Conservation (phyloP, 106 monocot genomes). For the Acorus gramineus region DNA sequence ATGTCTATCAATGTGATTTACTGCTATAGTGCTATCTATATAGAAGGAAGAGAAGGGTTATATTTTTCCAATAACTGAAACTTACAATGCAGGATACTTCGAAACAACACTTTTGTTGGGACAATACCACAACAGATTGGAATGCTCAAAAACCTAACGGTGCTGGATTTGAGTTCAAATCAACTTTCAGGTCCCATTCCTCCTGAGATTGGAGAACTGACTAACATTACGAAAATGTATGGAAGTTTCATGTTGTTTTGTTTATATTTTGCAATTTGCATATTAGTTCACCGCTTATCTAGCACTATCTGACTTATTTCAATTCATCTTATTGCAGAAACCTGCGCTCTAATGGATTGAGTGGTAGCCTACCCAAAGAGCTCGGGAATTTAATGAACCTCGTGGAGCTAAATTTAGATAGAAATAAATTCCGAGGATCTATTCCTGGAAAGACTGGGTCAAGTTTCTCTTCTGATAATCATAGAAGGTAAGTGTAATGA, state of each 20-base stretch:
- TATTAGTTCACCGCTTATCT: not conserved
- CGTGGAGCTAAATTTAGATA: constrained; percentile 62
- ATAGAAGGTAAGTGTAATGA: constrained; percentile 21
- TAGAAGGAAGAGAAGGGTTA: too few species aligned
- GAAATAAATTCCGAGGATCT: constrained; percentile 57
- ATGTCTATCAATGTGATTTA: too few species aligned
- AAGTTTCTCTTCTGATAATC: constrained; percentile 7
- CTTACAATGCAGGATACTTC: constrained; percentile 37
- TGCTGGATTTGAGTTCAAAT: constrained; percentile 22
- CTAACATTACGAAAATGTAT: constrained; percentile 53
- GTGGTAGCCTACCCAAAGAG: constrained; percentile 50
- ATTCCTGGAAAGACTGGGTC: constrained; percentile 34
- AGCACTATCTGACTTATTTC: not conserved
- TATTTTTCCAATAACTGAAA: not conserved
- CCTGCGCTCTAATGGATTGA: constrained; percentile 71
- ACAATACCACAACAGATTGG: constrained; percentile 73
- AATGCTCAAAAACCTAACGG: constrained; percentile 23
- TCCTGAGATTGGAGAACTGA: constrained; percentile 14
- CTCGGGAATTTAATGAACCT: constrained; percentile 57
- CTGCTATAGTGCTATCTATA: too few species aligned
- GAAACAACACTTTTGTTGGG: constrained; percentile 49
- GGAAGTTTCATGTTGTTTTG: not conserved
- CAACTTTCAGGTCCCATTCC: constrained; percentile 18
- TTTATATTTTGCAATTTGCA: constrained; percentile 7
- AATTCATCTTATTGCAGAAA: constrained; percentile 29